Conservation (phyloP, 2,329 filamentous ascomycete species). For the Davidsoniella australis region DNA sequence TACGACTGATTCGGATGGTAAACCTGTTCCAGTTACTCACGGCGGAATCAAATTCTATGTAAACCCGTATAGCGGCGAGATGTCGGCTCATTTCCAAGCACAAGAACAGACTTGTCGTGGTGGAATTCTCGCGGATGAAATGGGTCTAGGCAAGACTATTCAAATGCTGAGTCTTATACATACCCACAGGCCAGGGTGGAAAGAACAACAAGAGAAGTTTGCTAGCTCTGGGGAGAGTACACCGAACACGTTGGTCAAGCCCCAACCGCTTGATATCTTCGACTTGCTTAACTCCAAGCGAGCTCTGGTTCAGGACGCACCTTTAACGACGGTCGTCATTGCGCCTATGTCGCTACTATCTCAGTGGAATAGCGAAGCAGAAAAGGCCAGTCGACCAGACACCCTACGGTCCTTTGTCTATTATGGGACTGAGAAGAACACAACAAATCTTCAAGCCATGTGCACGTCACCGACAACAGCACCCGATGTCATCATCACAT, state of each 20-base stretch:
- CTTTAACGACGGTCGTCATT: constrained; percentile 84
- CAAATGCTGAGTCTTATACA: constrained; percentile 95
- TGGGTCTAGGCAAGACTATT: constrained; percentile 96
- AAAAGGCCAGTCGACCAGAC: constrained; percentile 73
- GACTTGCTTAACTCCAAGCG: constrained; percentile 1
- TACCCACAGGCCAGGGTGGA: constrained; percentile 38
- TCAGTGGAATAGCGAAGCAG: constrained; percentile 91
- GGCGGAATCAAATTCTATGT: constrained; percentile 64
- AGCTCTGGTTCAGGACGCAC: constrained; percentile 43
- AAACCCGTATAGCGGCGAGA: constrained; percentile 89
- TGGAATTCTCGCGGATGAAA: constrained; percentile 86
- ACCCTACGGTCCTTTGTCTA: constrained; percentile 77
- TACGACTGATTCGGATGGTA: constrained; percentile 68
- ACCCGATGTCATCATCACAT: constrained; percentile 85
- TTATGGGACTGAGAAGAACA: constrained; percentile 73
- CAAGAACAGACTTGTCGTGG: constrained; percentile 92
- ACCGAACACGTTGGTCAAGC: neutral
- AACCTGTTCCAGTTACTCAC: constrained; percentile 47
- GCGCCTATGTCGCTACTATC: constrained; percentile 92
- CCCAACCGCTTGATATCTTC: neutral
- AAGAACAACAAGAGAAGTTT: neutral
- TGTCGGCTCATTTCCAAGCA: constrained; percentile 77
- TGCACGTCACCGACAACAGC: constrained; percentile 66
- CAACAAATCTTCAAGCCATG: constrained; percentile 56
- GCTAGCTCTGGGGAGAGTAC: no score